These are phyloP conservation scores for Fusarium sp. DNA, from an alignment of 2,329 filamentous ascomycete species.

Conservation along the genomic window DNA sequence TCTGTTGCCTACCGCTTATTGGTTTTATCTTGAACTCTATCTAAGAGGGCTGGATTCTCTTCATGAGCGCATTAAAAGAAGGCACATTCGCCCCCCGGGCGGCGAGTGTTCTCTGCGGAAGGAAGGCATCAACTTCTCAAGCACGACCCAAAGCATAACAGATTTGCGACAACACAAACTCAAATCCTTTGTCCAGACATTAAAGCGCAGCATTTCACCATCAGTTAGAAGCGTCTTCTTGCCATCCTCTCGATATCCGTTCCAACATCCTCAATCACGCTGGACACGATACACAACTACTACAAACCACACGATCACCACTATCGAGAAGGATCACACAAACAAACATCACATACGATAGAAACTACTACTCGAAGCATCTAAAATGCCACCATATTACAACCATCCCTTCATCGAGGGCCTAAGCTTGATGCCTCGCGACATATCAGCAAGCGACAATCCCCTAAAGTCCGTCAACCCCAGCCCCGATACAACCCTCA, in stretches of 20 bases:
- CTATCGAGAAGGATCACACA: neutral
- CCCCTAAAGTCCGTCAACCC: constrained; percentile 19
- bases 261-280: constrained; percentile 11
- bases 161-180: fast-evolving
- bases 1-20: neutral
- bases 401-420: neutral
- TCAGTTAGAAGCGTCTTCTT: neutral
- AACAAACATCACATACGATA: neutral
- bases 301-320: neutral
- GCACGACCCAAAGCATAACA: neutral
- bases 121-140: neutral
- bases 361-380: neutral
- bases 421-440: neutral
- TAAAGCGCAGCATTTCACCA: neutral
- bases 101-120: neutral
- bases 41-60: neutral
- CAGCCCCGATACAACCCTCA: constrained; percentile 22
- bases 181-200: neutral
- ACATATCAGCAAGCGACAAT: neutral
- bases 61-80: neutral
- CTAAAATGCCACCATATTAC: neutral
- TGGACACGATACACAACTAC: neutral
- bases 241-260: neutral
- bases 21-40: neutral
- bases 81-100: neutral